Evolutionary conservation across 257 asterid species (phyloP).

Genomic region (Gynochthodes officinalis): DNA sequence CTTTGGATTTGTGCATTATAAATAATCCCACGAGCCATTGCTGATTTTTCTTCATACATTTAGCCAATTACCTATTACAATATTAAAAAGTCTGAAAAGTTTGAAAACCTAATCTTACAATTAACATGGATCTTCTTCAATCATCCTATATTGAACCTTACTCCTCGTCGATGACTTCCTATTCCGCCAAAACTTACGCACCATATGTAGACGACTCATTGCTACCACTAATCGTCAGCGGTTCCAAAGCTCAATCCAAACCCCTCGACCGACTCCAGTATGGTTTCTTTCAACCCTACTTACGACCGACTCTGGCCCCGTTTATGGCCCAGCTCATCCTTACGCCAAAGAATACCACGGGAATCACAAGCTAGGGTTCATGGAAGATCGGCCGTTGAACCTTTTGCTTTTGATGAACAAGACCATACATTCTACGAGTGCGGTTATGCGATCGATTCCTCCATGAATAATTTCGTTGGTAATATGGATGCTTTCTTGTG

Average conservation of each 20-base stretch:
- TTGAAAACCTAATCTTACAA: not conserved
- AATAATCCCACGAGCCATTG: too few species aligned
- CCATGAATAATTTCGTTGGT: conserved; percentile 67
- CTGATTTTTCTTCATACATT: too few species aligned
- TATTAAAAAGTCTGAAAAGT: too few species aligned
- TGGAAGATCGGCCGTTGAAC: conserved; percentile 66
- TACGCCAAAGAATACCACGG: conserved; percentile 92
- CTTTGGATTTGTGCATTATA: too few species aligned
- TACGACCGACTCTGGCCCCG: conserved; percentile 95
- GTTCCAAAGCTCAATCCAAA: conserved; percentile 46
- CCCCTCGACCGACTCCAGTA: conserved; percentile 95
- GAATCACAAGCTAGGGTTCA: conserved; percentile 92
- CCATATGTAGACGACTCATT: conserved; percentile 88
- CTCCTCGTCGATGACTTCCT: conserved; percentile 58
- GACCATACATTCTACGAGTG: conserved; percentile 81
- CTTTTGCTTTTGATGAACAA: conserved; percentile 93
- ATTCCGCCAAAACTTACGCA: conserved; percentile 87
- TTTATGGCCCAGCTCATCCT: conserved; percentile 90
- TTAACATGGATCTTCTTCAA: conserved; percentile 31
- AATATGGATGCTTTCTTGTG: conserved; percentile 58
- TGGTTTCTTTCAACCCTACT: conserved; percentile 86
- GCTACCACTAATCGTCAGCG: conserved; percentile 80
- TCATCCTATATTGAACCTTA: conserved; percentile 45
- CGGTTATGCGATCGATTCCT: conserved; percentile 95
- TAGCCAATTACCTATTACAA: too few species aligned